Base-by-base conservation (phyloP, 768 basidiomycete species). In the Solioccasus polychromus region DNA sequence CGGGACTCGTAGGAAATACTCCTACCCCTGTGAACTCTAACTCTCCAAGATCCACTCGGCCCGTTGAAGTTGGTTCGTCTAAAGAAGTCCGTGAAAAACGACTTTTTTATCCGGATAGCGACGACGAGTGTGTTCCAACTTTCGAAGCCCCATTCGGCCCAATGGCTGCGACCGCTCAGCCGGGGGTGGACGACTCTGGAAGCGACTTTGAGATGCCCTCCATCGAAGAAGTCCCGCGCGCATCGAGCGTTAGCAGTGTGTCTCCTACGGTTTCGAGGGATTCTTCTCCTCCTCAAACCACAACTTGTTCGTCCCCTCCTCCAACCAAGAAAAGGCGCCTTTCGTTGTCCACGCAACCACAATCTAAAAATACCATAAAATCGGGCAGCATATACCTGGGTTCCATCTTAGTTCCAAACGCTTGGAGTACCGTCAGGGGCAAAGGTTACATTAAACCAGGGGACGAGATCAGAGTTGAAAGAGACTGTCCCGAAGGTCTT, bases 401-500 rank as follows among this genome's bases (percentile, higher is more conserved):
- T 10, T 83, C 82, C 39, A 71, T 88, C 39, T 50, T 88, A 9
- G 75, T 88, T 19, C 74, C 76, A 18, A 83, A 86, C 55, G 88
- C 85, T 9, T 90, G 85, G 85, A 87, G 85, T 51, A 89, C 82
- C 31, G 83, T 77, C 12, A 83, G 78, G 39, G 88, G 88, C 2
- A 79, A 74, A 54, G 83, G 83, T 4, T 88, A 88, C 48, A 70
- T 87, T 29, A 80, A 80, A 48, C 48, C 68, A 18, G 77, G 78
- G n/a, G 87, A 89, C n/a, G 59, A 71, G 19, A 66, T 89, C 19
- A 55, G 59, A 37, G 68, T 88, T 9, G 75, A 79, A 54, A 74
- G 85, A 35, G 83, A 88, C 35, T 65, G 59, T 29, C 64, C 63
- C 8, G 68, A 74, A 3, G 70, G 71, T 18, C 35, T 48, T 24